Conservation (phyloP, 345 rosid species). For the Noccaea bulbosa region DNA sequence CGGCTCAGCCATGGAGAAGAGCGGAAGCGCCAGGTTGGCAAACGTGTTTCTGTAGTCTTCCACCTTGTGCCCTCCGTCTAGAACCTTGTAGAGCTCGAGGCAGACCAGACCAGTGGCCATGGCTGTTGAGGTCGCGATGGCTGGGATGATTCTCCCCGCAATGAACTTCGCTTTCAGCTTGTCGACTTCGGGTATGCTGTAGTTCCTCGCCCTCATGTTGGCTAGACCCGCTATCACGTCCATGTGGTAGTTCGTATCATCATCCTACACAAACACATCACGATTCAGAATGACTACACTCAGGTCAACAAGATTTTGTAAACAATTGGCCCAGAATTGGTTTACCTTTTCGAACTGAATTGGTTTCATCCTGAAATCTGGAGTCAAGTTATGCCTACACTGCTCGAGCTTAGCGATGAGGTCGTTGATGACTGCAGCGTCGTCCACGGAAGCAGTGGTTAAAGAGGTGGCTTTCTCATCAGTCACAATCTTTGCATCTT, state of each 20-base stretch:
- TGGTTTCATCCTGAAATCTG: slow-evolving; percentile 71
- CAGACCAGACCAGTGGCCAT: slow-evolving; percentile 90
- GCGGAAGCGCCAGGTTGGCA: slow-evolving; percentile 73
- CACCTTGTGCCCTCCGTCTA: slow-evolving; percentile 63
- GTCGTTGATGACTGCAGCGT: slow-evolving; percentile 59
- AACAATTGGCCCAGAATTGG: too few relatives aligned
- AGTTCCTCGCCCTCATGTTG: slow-evolving; percentile 85
- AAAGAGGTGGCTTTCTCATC: slow-evolving; percentile 68
- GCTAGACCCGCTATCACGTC: slow-evolving; percentile 77
- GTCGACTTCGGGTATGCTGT: slow-evolving; percentile 72
- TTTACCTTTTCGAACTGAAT: slow-evolving; percentile 80
- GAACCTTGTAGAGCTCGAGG: slow-evolving; percentile 72
- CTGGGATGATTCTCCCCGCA: slow-evolving; percentile 82
- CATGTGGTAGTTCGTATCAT: slow-evolving; percentile 78
- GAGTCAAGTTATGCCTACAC: slow-evolving; percentile 47
- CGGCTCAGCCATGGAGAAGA: slow-evolving; percentile 80
- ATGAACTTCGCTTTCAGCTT: slow-evolving; percentile 81
- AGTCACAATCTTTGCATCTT: slow-evolving; percentile 63
- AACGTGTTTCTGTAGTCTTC: slow-evolving; percentile 74
- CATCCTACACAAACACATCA: slow-evolving; percentile 69
- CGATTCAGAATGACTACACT: too few relatives aligned
- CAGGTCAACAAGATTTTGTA: too few relatives aligned
- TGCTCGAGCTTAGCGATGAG: slow-evolving; percentile 54
- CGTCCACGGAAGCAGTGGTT: slow-evolving; percentile 55
- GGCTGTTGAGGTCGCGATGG: slow-evolving; percentile 85